Conservation (phyloP, 495 filamentous ascomycete species). For the Hypoxylon lienhwacheense region DNA sequence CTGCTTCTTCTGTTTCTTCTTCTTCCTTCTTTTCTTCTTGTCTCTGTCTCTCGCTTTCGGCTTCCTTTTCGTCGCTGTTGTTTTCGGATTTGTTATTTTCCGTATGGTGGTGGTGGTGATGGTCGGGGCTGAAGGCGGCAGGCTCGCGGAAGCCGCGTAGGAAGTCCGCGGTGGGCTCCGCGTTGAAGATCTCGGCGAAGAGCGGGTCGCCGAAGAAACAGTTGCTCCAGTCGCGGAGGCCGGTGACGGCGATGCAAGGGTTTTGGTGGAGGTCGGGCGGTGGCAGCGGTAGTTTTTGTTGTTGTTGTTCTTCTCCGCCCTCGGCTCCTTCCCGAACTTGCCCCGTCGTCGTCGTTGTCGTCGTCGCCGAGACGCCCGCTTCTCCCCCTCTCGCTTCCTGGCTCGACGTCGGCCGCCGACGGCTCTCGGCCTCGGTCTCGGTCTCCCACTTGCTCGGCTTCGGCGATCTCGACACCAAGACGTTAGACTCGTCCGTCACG, state of each 20-base stretch:
- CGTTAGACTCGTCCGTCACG: constrained; percentile 38
- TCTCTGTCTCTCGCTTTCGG: no score
- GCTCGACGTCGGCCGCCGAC: background rate
- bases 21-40: no score
- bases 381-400: background rate
- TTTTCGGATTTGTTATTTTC: constrained; percentile 4
- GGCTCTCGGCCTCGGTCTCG: constrained; percentile 1
- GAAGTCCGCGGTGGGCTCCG: constrained; percentile 49
- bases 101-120: background rate
- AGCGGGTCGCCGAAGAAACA: constrained; percentile 63
- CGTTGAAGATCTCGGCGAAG: constrained; percentile 53
- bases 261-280: no score
- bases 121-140: background rate
- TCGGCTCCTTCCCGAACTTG: background rate
- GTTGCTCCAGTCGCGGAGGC: constrained; percentile 54
- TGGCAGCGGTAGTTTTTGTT: background rate
- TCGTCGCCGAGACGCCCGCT: background rate
- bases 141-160: constrained; percentile 36
- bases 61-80: no score
- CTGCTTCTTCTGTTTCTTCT: no score
- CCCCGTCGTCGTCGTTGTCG: background rate
- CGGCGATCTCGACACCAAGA: constrained; percentile 35
- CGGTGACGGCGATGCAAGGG: constrained; percentile 37
- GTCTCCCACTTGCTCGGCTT: constrained; percentile 2
- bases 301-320: background rate